Conservation (phyloP, 768 basidiomycete genomes). For the Boletellus sp. region DNA sequence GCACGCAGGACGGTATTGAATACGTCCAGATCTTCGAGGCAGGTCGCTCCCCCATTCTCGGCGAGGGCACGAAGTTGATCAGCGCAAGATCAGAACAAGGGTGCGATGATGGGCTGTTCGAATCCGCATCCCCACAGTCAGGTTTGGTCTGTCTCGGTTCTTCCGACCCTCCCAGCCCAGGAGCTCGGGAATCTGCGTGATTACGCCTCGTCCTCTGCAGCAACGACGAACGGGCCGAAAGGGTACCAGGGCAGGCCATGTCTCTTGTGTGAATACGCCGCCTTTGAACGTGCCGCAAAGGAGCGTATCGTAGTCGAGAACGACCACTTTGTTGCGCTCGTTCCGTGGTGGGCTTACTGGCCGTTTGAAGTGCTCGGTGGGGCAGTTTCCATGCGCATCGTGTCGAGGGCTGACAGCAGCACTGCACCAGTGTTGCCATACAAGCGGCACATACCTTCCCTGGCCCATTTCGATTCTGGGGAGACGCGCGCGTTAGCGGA, state of each 20-base stretch:
- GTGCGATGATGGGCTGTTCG: constrained; percentile 91
- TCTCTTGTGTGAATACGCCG: constrained; percentile 76
- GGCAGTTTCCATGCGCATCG: constrained; percentile 7
- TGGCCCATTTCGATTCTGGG: constrained; percentile 52
- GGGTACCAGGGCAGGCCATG: constrained; percentile 60
- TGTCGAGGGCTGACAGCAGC: constrained; percentile 2
- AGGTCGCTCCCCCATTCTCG: constrained; percentile 2
- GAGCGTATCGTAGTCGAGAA: constrained; percentile 69
- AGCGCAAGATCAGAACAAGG: constrained; percentile 64
- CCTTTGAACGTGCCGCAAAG: constrained; percentile 53
- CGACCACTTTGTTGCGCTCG: constrained; percentile 76
- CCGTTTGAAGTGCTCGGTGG: constrained; percentile 79
- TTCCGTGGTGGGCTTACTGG: constrained; percentile 97
- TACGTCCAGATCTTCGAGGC: constrained; percentile 91
- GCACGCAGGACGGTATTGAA: constrained; percentile 60
- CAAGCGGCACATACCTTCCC: constrained; percentile 71
- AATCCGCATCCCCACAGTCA: constrained; percentile 96
- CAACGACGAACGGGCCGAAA: constrained; percentile 44
- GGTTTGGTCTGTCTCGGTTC: constrained; percentile 72
- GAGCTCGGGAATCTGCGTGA: constrained; percentile 57
- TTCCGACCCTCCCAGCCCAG: constrained; percentile 67
- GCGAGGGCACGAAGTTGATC: not conserved
- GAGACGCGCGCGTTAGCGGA: constrained; percentile 67
- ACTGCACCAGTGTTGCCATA: constrained; percentile 61
- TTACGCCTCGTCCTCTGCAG: constrained; percentile 39